Evolutionary conservation across 2,329 filamentous ascomycete genomes (phyloP).

Genomic region (Fusarium poae): DNA sequence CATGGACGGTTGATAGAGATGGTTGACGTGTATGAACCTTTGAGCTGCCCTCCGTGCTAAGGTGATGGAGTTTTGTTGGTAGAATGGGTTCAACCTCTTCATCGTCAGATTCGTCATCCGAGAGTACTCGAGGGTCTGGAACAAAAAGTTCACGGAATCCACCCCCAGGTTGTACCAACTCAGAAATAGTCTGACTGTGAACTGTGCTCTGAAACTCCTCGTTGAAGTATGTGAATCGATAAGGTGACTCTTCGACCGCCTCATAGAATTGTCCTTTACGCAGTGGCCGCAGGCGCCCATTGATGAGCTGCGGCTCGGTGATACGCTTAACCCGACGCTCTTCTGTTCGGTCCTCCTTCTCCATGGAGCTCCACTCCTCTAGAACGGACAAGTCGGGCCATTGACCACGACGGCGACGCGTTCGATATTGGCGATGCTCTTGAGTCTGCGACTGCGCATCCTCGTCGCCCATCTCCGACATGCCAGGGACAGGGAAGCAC

Average conservation of each 20-base stretch:
- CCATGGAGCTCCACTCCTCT: conserved; percentile 89
- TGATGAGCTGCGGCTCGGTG: conserved; percentile 91
- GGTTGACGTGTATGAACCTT: conserved; percentile 61
- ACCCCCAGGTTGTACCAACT: conserved; percentile 86
- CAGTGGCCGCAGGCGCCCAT: conserved; percentile 86
- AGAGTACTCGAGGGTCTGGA: conserved; percentile 82
- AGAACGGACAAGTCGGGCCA: conserved; percentile 90
- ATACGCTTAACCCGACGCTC: conserved; percentile 90
- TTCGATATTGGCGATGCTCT: conserved; percentile 52
- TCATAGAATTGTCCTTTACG: conserved; percentile 82
- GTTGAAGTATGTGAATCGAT: conserved; percentile 98
- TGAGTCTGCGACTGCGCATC: conserved; percentile 67
- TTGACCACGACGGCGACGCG: conserved; percentile 73
- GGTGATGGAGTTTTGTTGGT: conserved; percentile 45
- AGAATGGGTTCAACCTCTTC: conserved; percentile 61
- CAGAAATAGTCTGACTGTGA: conserved; percentile 94
- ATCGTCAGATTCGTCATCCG: conserved; percentile 79
- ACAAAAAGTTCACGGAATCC: conserved; percentile 91
- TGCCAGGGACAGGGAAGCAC: conserved; percentile 80
- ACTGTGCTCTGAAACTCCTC: conserved; percentile 96
- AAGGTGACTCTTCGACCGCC: conserved; percentile 89
- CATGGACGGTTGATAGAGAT: conserved; percentile 55
- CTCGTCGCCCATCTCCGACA: conserved; percentile 86
- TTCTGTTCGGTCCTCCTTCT: conserved; percentile 86
- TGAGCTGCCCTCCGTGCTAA: conserved; percentile 56